Conservation (phyloP, 192 early-diverging fungal genomes). For the Podila epicladia region DNA sequence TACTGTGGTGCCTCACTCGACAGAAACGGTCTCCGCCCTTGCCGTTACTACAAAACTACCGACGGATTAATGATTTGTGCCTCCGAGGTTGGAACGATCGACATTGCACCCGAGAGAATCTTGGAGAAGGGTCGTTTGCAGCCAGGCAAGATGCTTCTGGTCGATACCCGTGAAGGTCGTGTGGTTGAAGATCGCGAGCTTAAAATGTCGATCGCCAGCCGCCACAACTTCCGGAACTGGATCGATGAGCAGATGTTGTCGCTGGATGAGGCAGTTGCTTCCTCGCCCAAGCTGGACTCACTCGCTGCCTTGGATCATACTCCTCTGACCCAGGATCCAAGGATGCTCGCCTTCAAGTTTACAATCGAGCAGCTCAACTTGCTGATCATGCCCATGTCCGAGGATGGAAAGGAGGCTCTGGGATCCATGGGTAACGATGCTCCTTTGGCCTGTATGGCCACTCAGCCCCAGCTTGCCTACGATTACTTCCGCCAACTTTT, state of each 20-base stretch:
- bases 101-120: constrained; percentile 81
- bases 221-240: constrained; percentile 86
- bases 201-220: constrained; percentile 77
- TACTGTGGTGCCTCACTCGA: constrained; percentile 97
- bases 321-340: constrained; percentile 74
- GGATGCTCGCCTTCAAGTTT: constrained; percentile 89
- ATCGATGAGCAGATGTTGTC: constrained; percentile 84
- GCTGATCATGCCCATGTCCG: constrained; percentile 87
- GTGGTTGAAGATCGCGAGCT: constrained; percentile 93
- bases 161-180: constrained; percentile 90
- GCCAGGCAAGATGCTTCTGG: constrained; percentile 97
- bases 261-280: constrained; percentile 67
- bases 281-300: constrained; percentile 42
- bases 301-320: constrained; percentile 63
- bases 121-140: constrained; percentile 92
- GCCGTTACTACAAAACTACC: constrained; percentile 93
- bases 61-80: constrained; percentile 98
- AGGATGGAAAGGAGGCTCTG: constrained; percentile 93
- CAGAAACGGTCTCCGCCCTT: constrained; percentile 96
- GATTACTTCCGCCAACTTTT: constrained; percentile 99
- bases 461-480: constrained; percentile 88
- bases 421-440: constrained; percentile 99
- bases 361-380: constrained; percentile 95
- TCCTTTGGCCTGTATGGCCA: constrained; percentile 91
- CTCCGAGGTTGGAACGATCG: constrained; percentile 94